Percentiles rank a stretch among this genome's conserved stretches.
Conservation (phyloP, 345 rosid genomes). For the Microthlaspi erraticum region DNA sequence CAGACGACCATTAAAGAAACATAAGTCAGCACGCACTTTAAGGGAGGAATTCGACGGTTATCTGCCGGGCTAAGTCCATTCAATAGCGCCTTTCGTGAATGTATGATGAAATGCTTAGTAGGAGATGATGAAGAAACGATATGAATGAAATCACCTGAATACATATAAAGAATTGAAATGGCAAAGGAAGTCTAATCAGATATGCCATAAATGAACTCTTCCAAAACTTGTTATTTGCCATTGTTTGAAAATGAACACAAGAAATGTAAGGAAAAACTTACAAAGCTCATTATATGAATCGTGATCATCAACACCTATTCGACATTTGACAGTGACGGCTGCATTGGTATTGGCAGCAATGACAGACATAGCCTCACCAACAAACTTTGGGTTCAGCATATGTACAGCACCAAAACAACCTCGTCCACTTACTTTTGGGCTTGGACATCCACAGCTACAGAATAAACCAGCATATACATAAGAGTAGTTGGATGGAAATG, state of each 20-base stretch:
- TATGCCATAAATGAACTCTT: slow-evolving; percentile 1
- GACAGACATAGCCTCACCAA: slow-evolving; percentile 95
- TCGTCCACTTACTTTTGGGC: slow-evolving; percentile 95
- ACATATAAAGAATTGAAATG: slow-evolving; percentile 11
- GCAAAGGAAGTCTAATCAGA: background rate
- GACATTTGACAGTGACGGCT: slow-evolving; percentile 92
- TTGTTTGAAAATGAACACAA: background rate
- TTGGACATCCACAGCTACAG: slow-evolving; percentile 94
- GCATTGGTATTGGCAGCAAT: slow-evolving; percentile 92
- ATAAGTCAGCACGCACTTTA: slow-evolving; percentile 61
- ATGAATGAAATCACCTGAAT: slow-evolving; percentile 85
- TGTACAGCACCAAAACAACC: slow-evolving; percentile 96
- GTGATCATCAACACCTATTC: slow-evolving; percentile 94
- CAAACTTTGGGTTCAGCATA: slow-evolving; percentile 98
- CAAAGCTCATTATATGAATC: slow-evolving; percentile 95
- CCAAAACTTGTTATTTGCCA: background rate
- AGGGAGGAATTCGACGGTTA: slow-evolving; percentile 90
- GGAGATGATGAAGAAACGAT: slow-evolving; percentile 95
- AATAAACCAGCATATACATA: background rate
- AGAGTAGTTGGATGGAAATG: slow-evolving; percentile 5
- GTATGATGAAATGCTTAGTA: slow-evolving; percentile 90
- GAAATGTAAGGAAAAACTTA: slow-evolving; percentile 52
- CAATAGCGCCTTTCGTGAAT: slow-evolving; percentile 93
- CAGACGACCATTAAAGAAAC: slow-evolving; percentile 2
- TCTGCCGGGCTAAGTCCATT: slow-evolving; percentile 96